phyloP scores from a whole-genome alignment of 345 rosid genomes.

The Eucalyptus paniculata region DNA sequence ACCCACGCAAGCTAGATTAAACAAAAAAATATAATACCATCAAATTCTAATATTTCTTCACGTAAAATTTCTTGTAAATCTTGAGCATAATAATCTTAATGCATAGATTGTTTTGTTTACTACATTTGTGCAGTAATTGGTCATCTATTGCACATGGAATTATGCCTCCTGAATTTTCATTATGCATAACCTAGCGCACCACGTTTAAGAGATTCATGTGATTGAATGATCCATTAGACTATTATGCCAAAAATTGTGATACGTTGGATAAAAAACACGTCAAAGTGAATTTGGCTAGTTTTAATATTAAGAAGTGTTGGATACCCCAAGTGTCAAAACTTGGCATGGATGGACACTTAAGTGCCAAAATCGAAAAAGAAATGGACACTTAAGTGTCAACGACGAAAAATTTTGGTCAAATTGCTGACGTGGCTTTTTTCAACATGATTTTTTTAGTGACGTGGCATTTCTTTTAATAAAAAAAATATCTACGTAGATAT shows the following conservation, averaged over 20 bases:
- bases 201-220: background rate
- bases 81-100: no score
- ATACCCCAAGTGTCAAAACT: no score
- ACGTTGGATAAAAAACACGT: background rate
- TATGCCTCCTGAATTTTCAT: background rate
- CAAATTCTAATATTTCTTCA: background rate
- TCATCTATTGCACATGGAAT: background rate
- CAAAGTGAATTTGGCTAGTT: background rate
- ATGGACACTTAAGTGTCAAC: no score
- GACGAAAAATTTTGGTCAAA: rapidly evolving
- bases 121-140: background rate
- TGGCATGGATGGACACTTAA: rapidly evolving
- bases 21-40: background rate
- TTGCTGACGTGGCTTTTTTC: rapidly evolving
- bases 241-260: background rate
- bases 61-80: background rate
- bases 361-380: no score
- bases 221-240: background rate
- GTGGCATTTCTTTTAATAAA: no score
- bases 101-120: background rate
- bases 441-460: no score
- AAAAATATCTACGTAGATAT: rapidly evolving
- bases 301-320: background rate
- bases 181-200: background rate
- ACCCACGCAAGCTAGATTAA: background rate